Evolutionary conservation across 164 flowering plant genomes (phyloP).

Genomic region (Nymphaea colorata): DNA sequence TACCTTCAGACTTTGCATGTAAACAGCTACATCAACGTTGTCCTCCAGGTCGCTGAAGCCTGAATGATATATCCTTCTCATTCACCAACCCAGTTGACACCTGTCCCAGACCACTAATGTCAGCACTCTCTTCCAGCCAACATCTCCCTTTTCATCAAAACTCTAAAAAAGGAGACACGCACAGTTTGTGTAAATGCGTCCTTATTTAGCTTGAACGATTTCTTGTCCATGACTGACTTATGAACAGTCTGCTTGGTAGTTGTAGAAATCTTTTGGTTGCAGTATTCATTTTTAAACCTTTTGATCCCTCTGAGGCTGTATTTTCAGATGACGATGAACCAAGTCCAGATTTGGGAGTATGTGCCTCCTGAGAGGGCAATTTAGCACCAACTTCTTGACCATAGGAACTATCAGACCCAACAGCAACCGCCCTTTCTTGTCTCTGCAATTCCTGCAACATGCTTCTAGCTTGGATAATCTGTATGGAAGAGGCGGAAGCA

Average conservation of each 20-base stretch:
- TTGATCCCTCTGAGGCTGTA: neutral
- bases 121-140: constrained; percentile 65
- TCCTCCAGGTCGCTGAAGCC: constrained; percentile 66
- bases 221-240: constrained; percentile 53
- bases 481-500: constrained; percentile 2
- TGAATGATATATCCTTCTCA: constrained; percentile 88
- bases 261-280: constrained; percentile 46
- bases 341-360: neutral
- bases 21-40: constrained; percentile 32
- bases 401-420: constrained; percentile 9
- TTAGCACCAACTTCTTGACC: neutral
- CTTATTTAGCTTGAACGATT: constrained; percentile 22
- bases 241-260: constrained; percentile 41
- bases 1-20: constrained; percentile 25
- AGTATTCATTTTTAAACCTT: constrained; percentile 9
- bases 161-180: constrained; percentile 10
- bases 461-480: constrained; percentile 83
- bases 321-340: neutral
- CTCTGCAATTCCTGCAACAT: constrained; percentile 40
- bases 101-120: constrained; percentile 30
- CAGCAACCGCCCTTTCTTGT: constrained; percentile 16
- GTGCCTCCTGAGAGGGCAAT: neutral
- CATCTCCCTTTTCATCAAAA: constrained; percentile 61
- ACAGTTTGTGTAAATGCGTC: constrained; percentile 2
- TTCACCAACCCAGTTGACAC: constrained; percentile 24